Base-by-base conservation (phyloP, 1,139 yeast genomes). In the Hanseniaspora uvarum region DNA sequence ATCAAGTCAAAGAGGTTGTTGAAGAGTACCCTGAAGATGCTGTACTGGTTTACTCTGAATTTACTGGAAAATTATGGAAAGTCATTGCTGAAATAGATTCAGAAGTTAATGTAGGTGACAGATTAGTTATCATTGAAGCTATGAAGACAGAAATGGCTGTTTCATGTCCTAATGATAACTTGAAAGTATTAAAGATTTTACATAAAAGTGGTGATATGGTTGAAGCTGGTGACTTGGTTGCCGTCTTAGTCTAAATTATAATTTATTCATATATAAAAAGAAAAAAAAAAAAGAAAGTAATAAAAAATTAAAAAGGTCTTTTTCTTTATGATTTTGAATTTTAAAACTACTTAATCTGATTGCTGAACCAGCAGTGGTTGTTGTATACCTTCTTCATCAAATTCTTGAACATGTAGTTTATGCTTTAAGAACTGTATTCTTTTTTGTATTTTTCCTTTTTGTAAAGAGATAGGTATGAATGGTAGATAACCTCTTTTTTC, bases 91-190 rank as follows among this genome's bases (percentile, higher is more conserved):
- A 75, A 54, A 89, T 78, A 46, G 96, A 96, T n/a, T 94, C 85
- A 61, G 69, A 61, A 21, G 94, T 92, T 33, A 72, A 72, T 53
- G 76, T 72, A 56, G 94, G 89, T 36, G 92, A 86, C 62, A 88
- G 88, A 4, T 73, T 92, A 59, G 78, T 92, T 58, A 87, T 92
- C 53, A 86, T 92, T 56, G 97, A 92, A 68, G 97, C 97, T 54
- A 92, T 92, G 97, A 92, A 92, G 74, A 92, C 98, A 0, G 98
- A 92, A 68, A 88, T 92, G 96, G 78, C 81, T 51, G 94, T 89
- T 43, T 73, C 71, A 56, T 80, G 96, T 18, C 77, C 95, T 3
- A 75, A 69, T 52, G 26, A 44, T 31, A 73, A 71, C 10, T 97
- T 97, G 61, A 86, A 78, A 65, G 92, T 92, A 19, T 70, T 80